Conservation (phyloP, 2,329 filamentous ascomycete genomes). For the Pseudocercospora fuligena region DNA sequence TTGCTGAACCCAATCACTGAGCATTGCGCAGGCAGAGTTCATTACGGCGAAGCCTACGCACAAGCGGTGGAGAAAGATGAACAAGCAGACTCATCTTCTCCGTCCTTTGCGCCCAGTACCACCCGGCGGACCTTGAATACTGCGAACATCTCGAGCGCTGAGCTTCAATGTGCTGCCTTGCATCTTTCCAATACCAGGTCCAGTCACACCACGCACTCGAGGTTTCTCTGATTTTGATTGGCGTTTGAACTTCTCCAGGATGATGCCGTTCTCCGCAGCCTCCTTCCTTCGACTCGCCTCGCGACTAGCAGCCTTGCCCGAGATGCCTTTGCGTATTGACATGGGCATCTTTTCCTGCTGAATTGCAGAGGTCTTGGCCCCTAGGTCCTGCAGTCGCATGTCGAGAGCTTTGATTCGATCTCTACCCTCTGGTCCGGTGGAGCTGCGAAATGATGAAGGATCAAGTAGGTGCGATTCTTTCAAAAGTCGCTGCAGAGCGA, state of each 20-base stretch:
- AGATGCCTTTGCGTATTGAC: conserved; percentile 82
- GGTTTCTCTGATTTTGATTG: conserved; percentile 47
- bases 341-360: conserved; percentile 88
- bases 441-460: conserved; percentile 58
- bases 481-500: conserved; percentile 87
- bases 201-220: conserved; percentile 69
- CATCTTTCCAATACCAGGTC: conserved; percentile 79
- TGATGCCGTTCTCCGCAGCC: conserved; percentile 87
- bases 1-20: no score
- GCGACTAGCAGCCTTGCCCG: conserved; percentile 64
- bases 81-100: neutral
- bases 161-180: conserved; percentile 78
- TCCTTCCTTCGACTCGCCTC: conserved; percentile 76
- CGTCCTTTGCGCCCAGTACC: conserved; percentile 2
- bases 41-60: neutral
- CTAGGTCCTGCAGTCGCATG: conserved; percentile 79
- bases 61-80: neutral
- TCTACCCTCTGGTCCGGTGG: conserved; percentile 61
- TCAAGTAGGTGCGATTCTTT: conserved; percentile 88
- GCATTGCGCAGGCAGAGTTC: neutral
- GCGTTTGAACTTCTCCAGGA: conserved; percentile 69
- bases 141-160: conserved; percentile 75
- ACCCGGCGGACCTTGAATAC: conserved; percentile 62
- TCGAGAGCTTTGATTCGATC: conserved; percentile 82
- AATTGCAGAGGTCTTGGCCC: conserved; percentile 75